phyloP scores from a whole-genome alignment of 805 yeast species.

The Starmerella sirachaensis region DNA sequence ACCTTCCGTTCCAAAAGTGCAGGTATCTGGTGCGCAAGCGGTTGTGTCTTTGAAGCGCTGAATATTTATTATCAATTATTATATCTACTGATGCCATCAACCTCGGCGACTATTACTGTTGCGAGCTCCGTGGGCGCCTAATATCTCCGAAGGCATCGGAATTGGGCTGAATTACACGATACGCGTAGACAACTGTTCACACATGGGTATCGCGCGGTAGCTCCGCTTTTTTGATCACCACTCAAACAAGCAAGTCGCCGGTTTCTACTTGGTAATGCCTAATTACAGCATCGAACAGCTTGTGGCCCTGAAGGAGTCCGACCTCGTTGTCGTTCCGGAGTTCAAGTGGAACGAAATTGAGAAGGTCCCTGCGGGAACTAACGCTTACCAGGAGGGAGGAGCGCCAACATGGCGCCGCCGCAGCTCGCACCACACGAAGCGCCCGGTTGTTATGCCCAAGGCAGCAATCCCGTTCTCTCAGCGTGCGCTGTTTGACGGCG shows the following conservation, averaged over 20 bases:
- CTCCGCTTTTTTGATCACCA: too few species aligned
- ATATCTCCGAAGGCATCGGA: too few species aligned
- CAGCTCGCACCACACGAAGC: slow-evolving; percentile 17
- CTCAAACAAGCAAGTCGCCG: background rate
- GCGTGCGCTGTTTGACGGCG: slow-evolving; percentile 14
- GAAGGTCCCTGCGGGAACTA: slow-evolving; percentile 13
- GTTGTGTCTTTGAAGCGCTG: too few species aligned
- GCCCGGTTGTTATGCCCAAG: slow-evolving; percentile 21
- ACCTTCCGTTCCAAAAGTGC: too few species aligned
- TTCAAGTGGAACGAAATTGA: slow-evolving; percentile 24
- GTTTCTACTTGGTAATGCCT: slow-evolving; percentile 21
- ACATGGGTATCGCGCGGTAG: too few species aligned
- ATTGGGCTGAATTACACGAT: too few species aligned
- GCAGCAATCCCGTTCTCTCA: slow-evolving; percentile 21
- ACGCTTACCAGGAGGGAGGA: slow-evolving; percentile 3
- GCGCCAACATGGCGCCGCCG: slow-evolving; percentile 15
- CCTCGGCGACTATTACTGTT: too few species aligned
- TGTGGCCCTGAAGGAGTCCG: slow-evolving; percentile 22
- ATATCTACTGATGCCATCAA: too few species aligned
- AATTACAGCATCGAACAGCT: slow-evolving; percentile 24
- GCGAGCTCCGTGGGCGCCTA: too few species aligned
- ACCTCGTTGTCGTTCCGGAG: slow-evolving; percentile 25
- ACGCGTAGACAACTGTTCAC: too few species aligned
- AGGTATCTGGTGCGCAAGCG: too few species aligned
- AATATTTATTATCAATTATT: too few species aligned